These are phyloP conservation scores for Talaromyces ruber DNA, from an alignment of 495 filamentous ascomycete genomes.

Conservation along the genomic window DNA sequence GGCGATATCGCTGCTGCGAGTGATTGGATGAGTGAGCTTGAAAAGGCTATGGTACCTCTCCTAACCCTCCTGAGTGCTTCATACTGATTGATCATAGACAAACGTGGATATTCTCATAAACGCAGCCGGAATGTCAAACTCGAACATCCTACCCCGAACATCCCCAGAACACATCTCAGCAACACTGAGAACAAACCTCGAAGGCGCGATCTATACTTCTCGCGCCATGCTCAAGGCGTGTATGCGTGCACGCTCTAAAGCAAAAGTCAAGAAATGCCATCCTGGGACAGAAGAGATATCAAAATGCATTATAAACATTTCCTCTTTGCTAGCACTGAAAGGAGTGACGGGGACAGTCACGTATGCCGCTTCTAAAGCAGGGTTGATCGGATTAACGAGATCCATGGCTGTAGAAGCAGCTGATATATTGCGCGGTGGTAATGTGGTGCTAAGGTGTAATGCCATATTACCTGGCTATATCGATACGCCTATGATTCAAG, in stretches of 20 bases:
- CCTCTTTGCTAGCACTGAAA: slow-evolving; percentile 59
- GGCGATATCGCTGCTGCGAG: slow-evolving; percentile 38
- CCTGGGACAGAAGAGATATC: slow-evolving; percentile 9
- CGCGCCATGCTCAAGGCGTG: slow-evolving; percentile 40
- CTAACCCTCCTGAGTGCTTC: neutral
- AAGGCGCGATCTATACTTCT: slow-evolving; percentile 60
- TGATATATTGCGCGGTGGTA: slow-evolving; percentile 26
- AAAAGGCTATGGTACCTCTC: slow-evolving; percentile 30
- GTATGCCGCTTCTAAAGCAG: slow-evolving; percentile 77
- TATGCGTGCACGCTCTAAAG: slow-evolving; percentile 27
- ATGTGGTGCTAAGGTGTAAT: slow-evolving; percentile 58
- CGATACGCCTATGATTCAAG: slow-evolving; percentile 64
- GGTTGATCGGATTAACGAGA: slow-evolving; percentile 66
- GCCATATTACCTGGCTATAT: slow-evolving; percentile 81
- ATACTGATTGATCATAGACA: slow-evolving; percentile 12
- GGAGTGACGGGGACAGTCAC: slow-evolving; percentile 56
- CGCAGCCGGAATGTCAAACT: slow-evolving; percentile 61
- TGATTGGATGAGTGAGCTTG: slow-evolving; percentile 37
- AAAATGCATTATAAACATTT: slow-evolving; percentile 70
- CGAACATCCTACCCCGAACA: slow-evolving; percentile 45
- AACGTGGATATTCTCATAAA: slow-evolving; percentile 63
- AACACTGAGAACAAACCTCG: slow-evolving; percentile 60
- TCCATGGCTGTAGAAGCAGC: slow-evolving; percentile 56
- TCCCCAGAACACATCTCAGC: slow-evolving; percentile 28
- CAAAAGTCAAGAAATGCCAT: slow-evolving; percentile 9